Conservation (phyloP, 352 stramenopile species). For the Phytophthora idaei region DNA sequence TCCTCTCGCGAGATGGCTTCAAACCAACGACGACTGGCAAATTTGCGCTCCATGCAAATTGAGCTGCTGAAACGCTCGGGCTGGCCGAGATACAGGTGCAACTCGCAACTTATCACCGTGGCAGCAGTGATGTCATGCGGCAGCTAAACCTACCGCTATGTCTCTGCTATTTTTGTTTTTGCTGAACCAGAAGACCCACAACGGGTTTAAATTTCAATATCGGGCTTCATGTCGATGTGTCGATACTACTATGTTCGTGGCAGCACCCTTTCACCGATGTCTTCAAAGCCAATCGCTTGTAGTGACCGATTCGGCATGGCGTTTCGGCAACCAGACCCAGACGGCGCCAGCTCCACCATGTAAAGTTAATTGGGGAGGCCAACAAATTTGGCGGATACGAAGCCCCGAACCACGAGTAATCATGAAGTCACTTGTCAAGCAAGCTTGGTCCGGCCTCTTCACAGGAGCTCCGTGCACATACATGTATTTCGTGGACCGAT, state of each 20-base stretch:
- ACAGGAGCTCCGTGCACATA: too few species aligned
- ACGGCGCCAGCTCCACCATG: background rate
- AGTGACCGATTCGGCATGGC: slow-evolving; percentile 1
- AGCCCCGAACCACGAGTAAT: background rate
- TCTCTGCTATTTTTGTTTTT: background rate
- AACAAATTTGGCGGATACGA: background rate
- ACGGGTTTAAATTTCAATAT: background rate
- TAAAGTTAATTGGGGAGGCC: background rate
- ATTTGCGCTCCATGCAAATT: slow-evolving; percentile 16
- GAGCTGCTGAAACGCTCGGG: background rate
- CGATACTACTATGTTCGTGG: background rate
- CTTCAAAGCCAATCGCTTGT: background rate
- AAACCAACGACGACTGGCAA: slow-evolving; percentile 25
- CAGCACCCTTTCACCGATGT: background rate
- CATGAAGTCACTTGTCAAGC: background rate
- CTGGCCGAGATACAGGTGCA: too few species aligned
- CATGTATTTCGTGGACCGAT: too few species aligned
- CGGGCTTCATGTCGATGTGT: background rate
- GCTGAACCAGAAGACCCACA: too few species aligned
- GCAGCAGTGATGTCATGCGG: too few species aligned
- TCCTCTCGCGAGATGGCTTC: slow-evolving; percentile 25
- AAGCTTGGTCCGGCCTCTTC: background rate
- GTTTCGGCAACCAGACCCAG: background rate
- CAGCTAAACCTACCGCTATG: background rate
- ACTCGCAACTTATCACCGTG: too few species aligned